A percentile compares a stretch with the other conserved stretches of the same genome.
Conservation (phyloP, 1,139 yeast genomes). For the Nematodospora anomalae region DNA sequence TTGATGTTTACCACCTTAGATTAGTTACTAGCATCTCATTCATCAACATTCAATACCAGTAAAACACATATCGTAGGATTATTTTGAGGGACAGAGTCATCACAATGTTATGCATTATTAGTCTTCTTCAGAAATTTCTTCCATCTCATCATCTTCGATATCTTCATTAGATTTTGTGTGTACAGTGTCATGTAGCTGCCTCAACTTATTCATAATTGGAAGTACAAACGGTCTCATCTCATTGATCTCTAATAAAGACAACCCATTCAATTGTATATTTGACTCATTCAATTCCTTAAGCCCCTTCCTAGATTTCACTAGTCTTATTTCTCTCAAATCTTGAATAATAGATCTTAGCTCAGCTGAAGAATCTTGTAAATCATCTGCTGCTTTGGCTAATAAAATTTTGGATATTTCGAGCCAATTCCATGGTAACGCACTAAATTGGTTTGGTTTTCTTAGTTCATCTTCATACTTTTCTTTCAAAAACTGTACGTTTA, state of each 20-base stretch:
- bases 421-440: slow-evolving; percentile 86
- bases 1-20: too few relatives aligned
- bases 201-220: slow-evolving; percentile 74
- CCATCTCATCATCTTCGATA: slow-evolving; percentile 23
- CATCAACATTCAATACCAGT: too few relatives aligned
- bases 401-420: slow-evolving; percentile 72
- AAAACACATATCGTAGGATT: too few relatives aligned
- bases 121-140: slow-evolving; percentile 18
- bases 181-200: slow-evolving; percentile 49
- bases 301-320: slow-evolving; percentile 80
- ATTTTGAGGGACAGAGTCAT: too few relatives aligned
- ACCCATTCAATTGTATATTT: slow-evolving; percentile 78
- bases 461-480: slow-evolving; percentile 69
- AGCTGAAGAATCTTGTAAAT: slow-evolving; percentile 65
- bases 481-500: slow-evolving; percentile 56
- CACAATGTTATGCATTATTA: too few relatives aligned
- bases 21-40: too few relatives aligned
- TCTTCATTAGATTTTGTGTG: slow-evolving; percentile 24
- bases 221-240: slow-evolving; percentile 83
- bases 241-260: slow-evolving; percentile 81
- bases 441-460: slow-evolving; percentile 55
- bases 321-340: slow-evolving; percentile 81
- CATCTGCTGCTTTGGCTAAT: slow-evolving; percentile 70
- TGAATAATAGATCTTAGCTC: slow-evolving; percentile 68
- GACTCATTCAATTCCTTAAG: slow-evolving; percentile 75